These are phyloP conservation scores for Glebionis coronaria DNA, from an alignment of 129 eudicot genomes.

Conservation along the genomic window DNA sequence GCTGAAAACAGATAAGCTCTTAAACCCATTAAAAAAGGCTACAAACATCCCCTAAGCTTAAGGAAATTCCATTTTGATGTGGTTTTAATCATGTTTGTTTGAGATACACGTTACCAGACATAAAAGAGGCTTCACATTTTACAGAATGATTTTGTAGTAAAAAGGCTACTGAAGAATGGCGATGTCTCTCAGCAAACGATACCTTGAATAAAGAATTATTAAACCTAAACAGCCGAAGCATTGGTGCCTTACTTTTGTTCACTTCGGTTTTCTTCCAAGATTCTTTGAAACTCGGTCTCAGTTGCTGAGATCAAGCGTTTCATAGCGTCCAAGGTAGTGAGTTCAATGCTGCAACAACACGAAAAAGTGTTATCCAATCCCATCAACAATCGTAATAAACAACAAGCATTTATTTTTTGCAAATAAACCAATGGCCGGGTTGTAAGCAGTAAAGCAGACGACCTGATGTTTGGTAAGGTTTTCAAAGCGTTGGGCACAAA, in stretches of 20 bases:
- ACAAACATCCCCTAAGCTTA: too few species aligned
- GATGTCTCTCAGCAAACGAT: too few species aligned
- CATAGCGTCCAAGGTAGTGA: conserved; percentile 73
- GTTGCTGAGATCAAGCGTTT: conserved; percentile 62
- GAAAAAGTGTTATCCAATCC: background rate
- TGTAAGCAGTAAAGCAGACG: background rate
- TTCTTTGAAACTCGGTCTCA: conserved; percentile 62
- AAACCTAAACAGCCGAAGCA: conserved; percentile 29
- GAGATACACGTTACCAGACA: too few species aligned
- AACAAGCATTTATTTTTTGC: too few species aligned
- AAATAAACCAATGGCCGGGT: background rate
- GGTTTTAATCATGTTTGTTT: too few species aligned
- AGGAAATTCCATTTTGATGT: too few species aligned
- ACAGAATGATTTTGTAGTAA: too few species aligned
- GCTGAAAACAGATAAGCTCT: too few species aligned
- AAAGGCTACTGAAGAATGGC: too few species aligned
- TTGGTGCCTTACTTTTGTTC: conserved; percentile 31
- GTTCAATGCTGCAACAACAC: conserved; percentile 60
- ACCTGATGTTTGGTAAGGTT: conserved; percentile 93
- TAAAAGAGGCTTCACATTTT: too few species aligned
- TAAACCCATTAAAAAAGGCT: too few species aligned
- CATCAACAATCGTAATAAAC: background rate
- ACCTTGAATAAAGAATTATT: background rate
- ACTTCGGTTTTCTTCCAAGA: conserved; percentile 67
- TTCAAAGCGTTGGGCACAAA: too few species aligned